phyloP scores from a whole-genome alignment of 345 rosid genomes.

The Euphorbia tirucalli region DNA sequence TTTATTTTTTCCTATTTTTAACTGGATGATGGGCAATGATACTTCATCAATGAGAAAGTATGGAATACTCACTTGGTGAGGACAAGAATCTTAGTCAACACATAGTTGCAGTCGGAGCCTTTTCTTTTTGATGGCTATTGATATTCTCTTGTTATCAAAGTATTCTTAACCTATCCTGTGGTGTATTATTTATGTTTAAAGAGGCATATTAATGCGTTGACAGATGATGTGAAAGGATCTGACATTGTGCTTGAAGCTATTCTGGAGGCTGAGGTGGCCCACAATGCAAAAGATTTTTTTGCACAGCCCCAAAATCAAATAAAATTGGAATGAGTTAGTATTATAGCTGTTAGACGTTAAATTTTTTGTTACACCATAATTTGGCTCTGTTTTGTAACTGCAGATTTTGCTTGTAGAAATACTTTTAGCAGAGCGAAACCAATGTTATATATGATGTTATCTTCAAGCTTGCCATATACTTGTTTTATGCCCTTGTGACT shows the following conservation, averaged over 20 bases:
- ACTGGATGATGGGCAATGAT: background rate
- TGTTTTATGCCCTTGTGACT: too few relatives aligned
- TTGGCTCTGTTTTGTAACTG: background rate
- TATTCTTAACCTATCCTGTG: too few relatives aligned
- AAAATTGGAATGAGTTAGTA: conserved; percentile 16
- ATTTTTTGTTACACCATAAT: too few relatives aligned
- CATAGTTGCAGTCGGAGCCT: background rate
- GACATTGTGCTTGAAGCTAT: conserved; percentile 63
- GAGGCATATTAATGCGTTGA: conserved; percentile 16
- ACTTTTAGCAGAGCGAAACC: too few relatives aligned
- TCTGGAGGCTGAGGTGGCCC: conserved; percentile 67
- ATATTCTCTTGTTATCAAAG: background rate
- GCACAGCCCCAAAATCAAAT: conserved; percentile 56
- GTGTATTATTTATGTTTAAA: background rate
- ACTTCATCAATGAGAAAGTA: background rate
- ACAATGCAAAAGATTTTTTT: conserved; percentile 58
- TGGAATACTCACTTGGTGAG: too few relatives aligned
- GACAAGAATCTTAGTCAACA: background rate
- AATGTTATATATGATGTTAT: too few relatives aligned
- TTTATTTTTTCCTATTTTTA: too few relatives aligned
- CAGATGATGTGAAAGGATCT: conserved; percentile 54
- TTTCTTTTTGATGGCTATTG: background rate
- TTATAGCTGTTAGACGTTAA: background rate
- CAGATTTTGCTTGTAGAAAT: background rate
- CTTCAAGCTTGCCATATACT: too few relatives aligned